phyloP scores from a whole-genome alignment of 2,329 filamentous ascomycete genomes.

The Teratosphaeria zuluensis region DNA sequence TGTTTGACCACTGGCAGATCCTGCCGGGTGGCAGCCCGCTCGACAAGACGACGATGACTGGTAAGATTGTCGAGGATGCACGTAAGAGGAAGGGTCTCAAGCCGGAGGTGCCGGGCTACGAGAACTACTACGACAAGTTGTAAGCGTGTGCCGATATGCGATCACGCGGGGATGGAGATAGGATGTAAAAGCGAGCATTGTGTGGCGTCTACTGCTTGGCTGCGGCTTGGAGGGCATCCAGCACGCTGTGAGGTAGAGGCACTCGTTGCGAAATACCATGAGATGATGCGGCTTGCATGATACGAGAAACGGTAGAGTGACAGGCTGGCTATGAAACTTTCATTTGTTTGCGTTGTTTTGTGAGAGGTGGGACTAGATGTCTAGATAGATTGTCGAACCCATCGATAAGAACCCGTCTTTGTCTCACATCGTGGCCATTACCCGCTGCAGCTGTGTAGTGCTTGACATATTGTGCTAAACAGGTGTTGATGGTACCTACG shows the following conservation, averaged over 20 bases:
- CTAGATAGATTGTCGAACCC: neutral
- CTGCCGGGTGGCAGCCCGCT: conserved; percentile 88
- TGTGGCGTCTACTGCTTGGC: conserved; percentile 1
- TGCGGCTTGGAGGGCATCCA: neutral
- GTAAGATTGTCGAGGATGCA: conserved; percentile 75
- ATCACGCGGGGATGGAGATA: neutral
- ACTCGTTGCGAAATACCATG: neutral
- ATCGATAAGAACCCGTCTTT: neutral
- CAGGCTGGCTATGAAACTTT: conserved; percentile 1
- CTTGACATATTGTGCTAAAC: neutral
- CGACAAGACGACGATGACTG: conserved; percentile 72
- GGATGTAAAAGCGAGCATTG: conserved; percentile 4
- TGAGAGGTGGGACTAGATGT: neutral
- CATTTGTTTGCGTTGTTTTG: conserved; percentile 1
- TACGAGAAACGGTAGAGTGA: conserved; percentile 1
- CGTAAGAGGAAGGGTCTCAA: conserved; percentile 99
- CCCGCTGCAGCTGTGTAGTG: neutral
- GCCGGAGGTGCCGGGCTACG: conserved; percentile 81
- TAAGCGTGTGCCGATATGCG: conserved; percentile 10
- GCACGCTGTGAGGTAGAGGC: neutral
- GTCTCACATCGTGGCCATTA: neutral
- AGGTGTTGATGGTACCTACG: no score
- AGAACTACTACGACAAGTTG: conserved; percentile 51
- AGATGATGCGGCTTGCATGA: conserved; percentile 1
- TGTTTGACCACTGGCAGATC: conserved; percentile 98